Conservation (phyloP, 345 rosid species). For the Lenwebbia sp. region DNA sequence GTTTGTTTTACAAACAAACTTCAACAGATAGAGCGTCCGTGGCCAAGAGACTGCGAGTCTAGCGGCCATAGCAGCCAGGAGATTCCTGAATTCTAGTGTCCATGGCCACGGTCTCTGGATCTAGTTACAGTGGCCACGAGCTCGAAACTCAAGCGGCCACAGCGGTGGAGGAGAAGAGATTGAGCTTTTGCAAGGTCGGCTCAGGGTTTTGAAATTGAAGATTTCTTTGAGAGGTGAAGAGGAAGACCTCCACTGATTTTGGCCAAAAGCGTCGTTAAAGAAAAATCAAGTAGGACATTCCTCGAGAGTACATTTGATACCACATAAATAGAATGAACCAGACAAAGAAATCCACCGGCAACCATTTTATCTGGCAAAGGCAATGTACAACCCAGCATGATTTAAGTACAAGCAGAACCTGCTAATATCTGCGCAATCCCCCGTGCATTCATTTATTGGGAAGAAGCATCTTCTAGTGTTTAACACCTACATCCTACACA, state of each 20-base stretch:
- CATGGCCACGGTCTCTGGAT: not conserved
- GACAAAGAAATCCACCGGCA: not conserved
- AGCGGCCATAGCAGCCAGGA: not conserved
- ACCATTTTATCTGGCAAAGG: not conserved
- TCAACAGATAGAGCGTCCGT: not conserved
- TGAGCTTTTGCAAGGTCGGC: not conserved
- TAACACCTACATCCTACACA: constrained; percentile 18
- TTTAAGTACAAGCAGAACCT: not conserved
- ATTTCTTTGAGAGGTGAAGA: not conserved
- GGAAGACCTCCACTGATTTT: not conserved
- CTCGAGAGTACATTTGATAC: not conserved
- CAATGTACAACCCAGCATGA: not conserved
- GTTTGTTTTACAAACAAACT: too few relatives aligned
- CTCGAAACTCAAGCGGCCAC: not conserved
- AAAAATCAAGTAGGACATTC: not conserved
- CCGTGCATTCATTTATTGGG: not conserved
- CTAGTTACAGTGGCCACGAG: not conserved
- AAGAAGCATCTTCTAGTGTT: constrained; percentile 1
- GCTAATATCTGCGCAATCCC: not conserved
- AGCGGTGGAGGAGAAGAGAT: not conserved
- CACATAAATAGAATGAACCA: not conserved
- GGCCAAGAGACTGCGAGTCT: not conserved
- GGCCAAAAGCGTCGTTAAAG: not conserved
- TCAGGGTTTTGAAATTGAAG: not conserved
- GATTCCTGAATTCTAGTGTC: not conserved